A percentile compares a stretch with the other conserved stretches of the same genome.
phyloP scores from a whole-genome alignment of 73 alveolate genomes.

The Tetrahymena borealis region DNA sequence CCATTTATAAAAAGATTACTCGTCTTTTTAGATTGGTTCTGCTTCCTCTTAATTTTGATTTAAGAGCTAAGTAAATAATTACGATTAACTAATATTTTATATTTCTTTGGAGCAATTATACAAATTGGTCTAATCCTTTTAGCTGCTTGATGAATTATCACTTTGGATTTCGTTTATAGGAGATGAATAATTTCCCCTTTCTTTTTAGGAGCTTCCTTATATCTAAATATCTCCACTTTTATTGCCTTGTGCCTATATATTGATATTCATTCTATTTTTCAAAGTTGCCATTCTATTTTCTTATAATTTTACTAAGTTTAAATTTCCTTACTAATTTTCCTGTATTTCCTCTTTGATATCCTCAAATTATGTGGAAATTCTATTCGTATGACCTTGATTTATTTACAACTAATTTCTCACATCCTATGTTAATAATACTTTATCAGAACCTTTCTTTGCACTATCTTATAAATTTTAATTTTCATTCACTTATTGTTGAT shows the following conservation, averaged over 20 bases:
- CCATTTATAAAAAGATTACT: not conserved
- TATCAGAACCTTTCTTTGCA: no score
- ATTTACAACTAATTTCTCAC: no score
- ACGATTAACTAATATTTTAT: not conserved
- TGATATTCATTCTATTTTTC: not conserved
- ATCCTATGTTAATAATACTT: no score
- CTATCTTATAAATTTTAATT: no score
- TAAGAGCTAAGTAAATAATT: not conserved
- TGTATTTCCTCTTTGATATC: no score
- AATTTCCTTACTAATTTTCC: not conserved
- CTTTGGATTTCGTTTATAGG: not conserved
- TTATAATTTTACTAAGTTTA: not conserved
- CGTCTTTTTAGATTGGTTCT: not conserved
- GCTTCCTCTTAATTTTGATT: not conserved
- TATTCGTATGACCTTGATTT: no score
- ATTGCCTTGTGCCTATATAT: not conserved
- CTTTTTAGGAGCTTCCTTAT: not conserved
- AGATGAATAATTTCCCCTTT: not conserved
- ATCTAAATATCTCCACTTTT: not conserved
- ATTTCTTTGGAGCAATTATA: not conserved
- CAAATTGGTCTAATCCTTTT: not conserved
- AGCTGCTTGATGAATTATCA: not conserved
- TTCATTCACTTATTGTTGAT: no score
- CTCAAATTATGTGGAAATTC: no score
- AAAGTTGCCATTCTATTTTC: not conserved